These are phyloP conservation scores for Claviceps digitariae DNA, from an alignment of 2,329 filamentous ascomycete genomes.

Conservation along the genomic window DNA sequence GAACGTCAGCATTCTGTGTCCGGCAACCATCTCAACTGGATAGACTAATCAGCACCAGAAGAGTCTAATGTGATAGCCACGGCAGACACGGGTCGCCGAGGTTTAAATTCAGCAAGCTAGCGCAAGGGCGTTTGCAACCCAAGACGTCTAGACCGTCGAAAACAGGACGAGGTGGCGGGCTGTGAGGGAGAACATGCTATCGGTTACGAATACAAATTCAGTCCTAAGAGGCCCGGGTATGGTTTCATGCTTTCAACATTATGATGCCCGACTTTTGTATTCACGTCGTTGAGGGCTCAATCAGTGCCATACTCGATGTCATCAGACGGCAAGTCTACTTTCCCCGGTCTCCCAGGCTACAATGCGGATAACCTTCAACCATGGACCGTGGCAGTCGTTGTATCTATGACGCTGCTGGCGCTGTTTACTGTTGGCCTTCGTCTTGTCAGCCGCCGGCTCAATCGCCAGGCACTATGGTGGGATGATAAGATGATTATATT, in stretches of 20 bases:
- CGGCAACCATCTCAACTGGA: background rate
- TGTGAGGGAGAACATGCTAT: background rate
- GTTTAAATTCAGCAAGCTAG: background rate
- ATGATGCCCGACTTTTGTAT: background rate
- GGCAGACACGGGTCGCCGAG: background rate
- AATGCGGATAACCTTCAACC: conserved; percentile 23
- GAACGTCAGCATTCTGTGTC: background rate
- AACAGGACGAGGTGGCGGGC: background rate
- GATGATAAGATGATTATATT: conserved; percentile 35
- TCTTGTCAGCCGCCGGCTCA: conserved; percentile 25
- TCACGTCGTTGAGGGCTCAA: background rate
- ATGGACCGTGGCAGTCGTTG: conserved; percentile 26
- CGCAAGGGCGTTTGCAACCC: background rate
- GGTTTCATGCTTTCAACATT: background rate
- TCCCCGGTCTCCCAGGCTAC: conserved; percentile 10
- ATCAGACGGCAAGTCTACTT: conserved; percentile 5
- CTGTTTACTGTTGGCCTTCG: conserved; percentile 24
- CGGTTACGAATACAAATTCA: background rate
- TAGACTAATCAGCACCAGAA: background rate
- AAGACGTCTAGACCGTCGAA: background rate
- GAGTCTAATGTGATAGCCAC: background rate
- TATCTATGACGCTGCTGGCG: conserved; percentile 27
- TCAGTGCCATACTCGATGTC: conserved; percentile 1
- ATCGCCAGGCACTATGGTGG: conserved; percentile 30
- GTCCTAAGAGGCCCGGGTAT: background rate